Evolutionary conservation across 2,329 filamentous ascomycete species (phyloP), one percentile per base, ranked within the genome.

Genomic region (Alternaria postmessia): DNA sequence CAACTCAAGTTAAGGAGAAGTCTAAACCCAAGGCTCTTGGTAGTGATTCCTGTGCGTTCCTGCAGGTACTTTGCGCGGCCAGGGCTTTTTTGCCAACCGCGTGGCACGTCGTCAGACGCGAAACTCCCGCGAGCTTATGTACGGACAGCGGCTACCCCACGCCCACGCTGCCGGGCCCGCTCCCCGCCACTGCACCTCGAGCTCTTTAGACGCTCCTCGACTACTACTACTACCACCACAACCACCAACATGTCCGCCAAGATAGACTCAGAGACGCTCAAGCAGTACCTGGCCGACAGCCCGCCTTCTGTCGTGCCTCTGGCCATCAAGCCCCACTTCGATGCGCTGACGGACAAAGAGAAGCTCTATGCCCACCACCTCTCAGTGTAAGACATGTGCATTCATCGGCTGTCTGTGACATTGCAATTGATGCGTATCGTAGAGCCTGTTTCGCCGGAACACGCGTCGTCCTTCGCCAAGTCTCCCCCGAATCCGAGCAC

Each of bases 291-390:
- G 62, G 94, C 95, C 47, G 95, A 99, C 80, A 89, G 90, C 65
- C 95, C 95, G 46, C 95, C 95, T 1, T 91, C 89, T 49, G 88
- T 97, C 57, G 94, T 97, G 60, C 88, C 90, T 48, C 87, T 99
- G 51, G 90, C 93, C 78, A 95, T 98, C 78, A 93, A 93, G 81
- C 91, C 93, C 76, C 94, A 98, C 81, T 99, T 98, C 72, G 91
- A 94, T 56, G 88, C 89, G 36, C 80, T 95, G 62, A 85, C 81
- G 54, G 87, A 91, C 72, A 84, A 91, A 76, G 88, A 96, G 82
- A 93, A 94, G 83, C 89, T 91, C 75, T 97, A 97, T 84, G 91
- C 94, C 65, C 94, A 97, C 81, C 93, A 79, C 55, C 72, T 80
- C 61, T 80, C 78, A 38, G 59, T 78, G 78, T 80, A 72, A 53